These are phyloP conservation scores for Chlorella variabilis DNA, from an alignment of 163 green algal species.

Conservation along the genomic window DNA sequence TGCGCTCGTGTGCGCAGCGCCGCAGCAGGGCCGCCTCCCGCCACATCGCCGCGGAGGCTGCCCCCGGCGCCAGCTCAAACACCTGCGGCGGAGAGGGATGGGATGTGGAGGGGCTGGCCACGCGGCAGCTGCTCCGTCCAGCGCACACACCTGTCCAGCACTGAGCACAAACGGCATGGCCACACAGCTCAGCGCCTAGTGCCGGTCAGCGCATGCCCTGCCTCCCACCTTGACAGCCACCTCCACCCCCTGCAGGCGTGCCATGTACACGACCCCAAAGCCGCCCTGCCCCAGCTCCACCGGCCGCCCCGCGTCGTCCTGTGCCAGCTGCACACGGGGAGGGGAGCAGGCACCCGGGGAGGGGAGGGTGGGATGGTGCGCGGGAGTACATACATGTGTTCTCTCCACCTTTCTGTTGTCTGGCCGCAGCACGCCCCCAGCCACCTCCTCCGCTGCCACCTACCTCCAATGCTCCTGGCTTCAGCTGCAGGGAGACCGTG, in stretches of 20 bases:
- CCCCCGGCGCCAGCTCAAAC: slow-evolving; percentile 4
- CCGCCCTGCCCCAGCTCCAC: slow-evolving; percentile 2
- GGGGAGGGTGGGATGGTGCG: no score
- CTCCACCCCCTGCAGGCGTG: neutral
- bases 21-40: slow-evolving; percentile 1
- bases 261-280: neutral
- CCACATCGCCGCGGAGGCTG: neutral
- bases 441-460: no score
- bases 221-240: slow-evolving; percentile 27
- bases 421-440: no score
- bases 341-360: no score
- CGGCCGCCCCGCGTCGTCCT: neutral
- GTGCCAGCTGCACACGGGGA: slow-evolving; percentile 4
- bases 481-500: neutral
- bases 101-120: neutral
- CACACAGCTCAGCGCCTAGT: no score
- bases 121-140: no score
- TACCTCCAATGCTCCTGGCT: neutral
- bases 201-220: no score
- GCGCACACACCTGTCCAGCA: no score
- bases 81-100: neutral
- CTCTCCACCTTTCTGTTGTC: no score
- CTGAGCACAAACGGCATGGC: no score
- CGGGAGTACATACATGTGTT: no score
- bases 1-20: neutral